Conservation (phyloP, 2,329 filamentous ascomycete genomes). For the Colletotrichum liaoningense region DNA sequence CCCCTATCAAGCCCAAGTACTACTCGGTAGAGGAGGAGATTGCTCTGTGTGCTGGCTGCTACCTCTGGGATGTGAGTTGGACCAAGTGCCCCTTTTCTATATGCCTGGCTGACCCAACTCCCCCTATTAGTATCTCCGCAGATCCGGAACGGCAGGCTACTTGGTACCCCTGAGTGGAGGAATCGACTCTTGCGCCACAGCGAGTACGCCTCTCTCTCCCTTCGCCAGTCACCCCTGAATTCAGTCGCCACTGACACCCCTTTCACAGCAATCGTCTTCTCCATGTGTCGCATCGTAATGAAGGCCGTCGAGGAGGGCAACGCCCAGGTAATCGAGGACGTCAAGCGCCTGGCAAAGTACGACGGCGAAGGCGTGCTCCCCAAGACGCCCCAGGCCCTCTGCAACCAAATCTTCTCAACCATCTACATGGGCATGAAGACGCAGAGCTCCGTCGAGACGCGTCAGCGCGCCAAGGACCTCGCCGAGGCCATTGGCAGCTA, state of each 20-base stretch:
- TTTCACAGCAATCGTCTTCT: constrained; percentile 48
- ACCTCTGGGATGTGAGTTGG: constrained; percentile 66
- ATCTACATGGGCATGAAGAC: constrained; percentile 78
- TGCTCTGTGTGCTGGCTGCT: constrained; percentile 72
- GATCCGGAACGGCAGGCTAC: constrained; percentile 58
- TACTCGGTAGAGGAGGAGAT: constrained; percentile 76
- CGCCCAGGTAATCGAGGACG: constrained; percentile 49
- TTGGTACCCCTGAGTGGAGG: constrained; percentile 66
- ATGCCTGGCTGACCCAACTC: background rate
- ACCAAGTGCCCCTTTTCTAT: background rate
- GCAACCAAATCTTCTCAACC: constrained; percentile 58
- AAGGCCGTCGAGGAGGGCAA: constrained; percentile 59
- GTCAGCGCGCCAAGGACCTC: constrained; percentile 73
- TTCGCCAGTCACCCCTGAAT: too few species aligned
- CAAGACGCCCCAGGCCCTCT: constrained; percentile 66
- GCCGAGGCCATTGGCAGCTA: constrained; percentile 73
- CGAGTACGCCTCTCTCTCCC: constrained; percentile 7
- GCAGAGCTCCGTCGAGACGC: constrained; percentile 74
- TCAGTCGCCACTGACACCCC: constrained; percentile 24
- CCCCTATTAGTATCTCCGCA: constrained; percentile 21
- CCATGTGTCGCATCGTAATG: constrained; percentile 67
- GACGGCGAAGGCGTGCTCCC: constrained; percentile 52
- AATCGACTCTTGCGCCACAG: constrained; percentile 69
- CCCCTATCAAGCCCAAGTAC: constrained; percentile 59
- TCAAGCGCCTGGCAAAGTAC: constrained; percentile 48